phyloP scores from a whole-genome alignment of 176 grass and related monocot genomes.

The Tillandsia fasciculata region DNA sequence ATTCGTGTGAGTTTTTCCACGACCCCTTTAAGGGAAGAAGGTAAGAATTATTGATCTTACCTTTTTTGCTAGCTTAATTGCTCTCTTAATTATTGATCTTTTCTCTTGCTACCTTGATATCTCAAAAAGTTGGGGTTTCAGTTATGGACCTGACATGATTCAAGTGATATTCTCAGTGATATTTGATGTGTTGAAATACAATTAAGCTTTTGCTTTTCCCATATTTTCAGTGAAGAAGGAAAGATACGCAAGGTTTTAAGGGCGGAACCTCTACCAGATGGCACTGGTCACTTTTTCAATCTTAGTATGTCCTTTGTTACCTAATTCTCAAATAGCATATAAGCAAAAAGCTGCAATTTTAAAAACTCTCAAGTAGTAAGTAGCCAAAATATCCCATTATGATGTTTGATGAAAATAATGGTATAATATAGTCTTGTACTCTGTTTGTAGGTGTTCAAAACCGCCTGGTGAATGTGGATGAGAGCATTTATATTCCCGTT shows the following conservation, averaged over 20 bases:
- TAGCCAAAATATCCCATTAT: neutral
- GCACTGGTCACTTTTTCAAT: conserved; percentile 91
- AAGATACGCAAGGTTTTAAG: conserved; percentile 83
- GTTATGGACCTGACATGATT: too few relatives aligned
- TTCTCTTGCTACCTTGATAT: too few relatives aligned
- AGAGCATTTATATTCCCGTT: conserved; percentile 88
- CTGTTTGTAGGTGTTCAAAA: conserved; percentile 75
- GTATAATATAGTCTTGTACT: neutral
- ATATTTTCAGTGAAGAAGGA: conserved; percentile 68
- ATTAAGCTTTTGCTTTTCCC: too few relatives aligned
- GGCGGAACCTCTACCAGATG: conserved; percentile 91
- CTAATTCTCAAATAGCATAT: neutral
- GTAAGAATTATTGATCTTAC: conserved; percentile 20
- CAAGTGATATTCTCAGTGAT: too few relatives aligned
- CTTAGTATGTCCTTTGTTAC: conserved; percentile 53
- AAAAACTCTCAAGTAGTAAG: neutral
- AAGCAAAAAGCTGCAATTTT: neutral
- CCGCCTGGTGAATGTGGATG: conserved; percentile 68
- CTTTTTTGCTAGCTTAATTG: neutral
- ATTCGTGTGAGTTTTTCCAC: conserved; percentile 92
- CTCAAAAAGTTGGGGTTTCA: too few relatives aligned
- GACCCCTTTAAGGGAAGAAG: conserved; percentile 79
- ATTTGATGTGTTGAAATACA: too few relatives aligned
- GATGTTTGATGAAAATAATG: neutral
- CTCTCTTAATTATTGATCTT: neutral